Percentiles rank a stretch among this genome's conserved stretches.
These are phyloP conservation scores for Diaporthe amygdali DNA, from an alignment of 2,329 filamentous ascomycete genomes.

Conservation along the genomic window DNA sequence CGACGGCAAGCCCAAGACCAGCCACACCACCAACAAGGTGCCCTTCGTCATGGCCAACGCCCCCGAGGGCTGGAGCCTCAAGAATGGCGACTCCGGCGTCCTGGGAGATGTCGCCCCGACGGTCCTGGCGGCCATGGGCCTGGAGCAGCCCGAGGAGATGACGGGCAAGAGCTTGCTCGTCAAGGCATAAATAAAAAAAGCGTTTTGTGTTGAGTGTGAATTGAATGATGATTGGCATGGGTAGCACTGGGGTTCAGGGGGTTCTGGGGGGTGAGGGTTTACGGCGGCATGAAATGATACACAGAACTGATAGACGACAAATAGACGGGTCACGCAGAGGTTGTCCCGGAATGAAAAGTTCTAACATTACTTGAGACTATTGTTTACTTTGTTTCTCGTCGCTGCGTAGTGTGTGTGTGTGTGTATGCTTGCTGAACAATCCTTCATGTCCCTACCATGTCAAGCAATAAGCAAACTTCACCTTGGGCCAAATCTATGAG, in stretches of 20 bases:
- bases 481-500: no score
- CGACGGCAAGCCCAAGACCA: slow-evolving; percentile 96
- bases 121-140: slow-evolving; percentile 85
- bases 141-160: slow-evolving; percentile 92
- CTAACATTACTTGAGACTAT: neutral
- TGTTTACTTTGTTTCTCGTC: neutral
- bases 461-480: no score
- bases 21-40: slow-evolving; percentile 97
- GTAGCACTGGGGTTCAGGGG: neutral
- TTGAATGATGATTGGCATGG: slow-evolving; percentile 1
- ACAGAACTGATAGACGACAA: slow-evolving; percentile 2
- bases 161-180: slow-evolving; percentile 82
- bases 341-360: neutral
- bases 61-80: slow-evolving; percentile 84
- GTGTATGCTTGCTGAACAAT: neutral
- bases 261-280: neutral
- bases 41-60: slow-evolving; percentile 98
- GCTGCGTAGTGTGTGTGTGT: neutral
- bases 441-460: no score
- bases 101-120: slow-evolving; percentile 98
- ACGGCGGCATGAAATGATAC: neutral
- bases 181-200: slow-evolving; percentile 58
- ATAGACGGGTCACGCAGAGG: neutral
- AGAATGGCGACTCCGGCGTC: slow-evolving; percentile 80
- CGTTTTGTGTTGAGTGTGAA: neutral